phyloP scores from a whole-genome alignment of 2,329 filamentous ascomycete genomes.

The Akanthomyces uredinophilus region DNA sequence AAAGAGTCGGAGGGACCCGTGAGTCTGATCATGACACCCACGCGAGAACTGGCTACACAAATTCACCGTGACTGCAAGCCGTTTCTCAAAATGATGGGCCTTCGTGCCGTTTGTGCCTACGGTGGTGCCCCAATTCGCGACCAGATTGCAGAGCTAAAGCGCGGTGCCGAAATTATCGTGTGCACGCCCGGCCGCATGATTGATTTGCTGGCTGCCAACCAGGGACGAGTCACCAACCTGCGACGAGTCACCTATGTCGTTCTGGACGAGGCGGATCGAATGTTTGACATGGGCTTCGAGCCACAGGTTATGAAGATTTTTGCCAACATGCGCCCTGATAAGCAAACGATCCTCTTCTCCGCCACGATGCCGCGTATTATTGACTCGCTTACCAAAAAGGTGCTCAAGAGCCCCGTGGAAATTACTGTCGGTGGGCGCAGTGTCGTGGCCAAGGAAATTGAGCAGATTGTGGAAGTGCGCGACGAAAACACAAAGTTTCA shows the following conservation, averaged over 20 bases:
- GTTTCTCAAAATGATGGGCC: conserved; percentile 78
- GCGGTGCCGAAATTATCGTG: conserved; percentile 90
- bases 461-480: conserved; percentile 84
- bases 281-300: conserved; percentile 99
- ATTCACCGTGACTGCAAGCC: conserved; percentile 94
- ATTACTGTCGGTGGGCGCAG: conserved; percentile 86
- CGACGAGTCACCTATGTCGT: conserved; percentile 88
- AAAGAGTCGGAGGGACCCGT: conserved; percentile 84
- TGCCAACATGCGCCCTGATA: conserved; percentile 82
- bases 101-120: conserved; percentile 88
- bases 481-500: conserved; percentile 79
- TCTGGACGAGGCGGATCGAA: conserved; percentile 93
- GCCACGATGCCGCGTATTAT: conserved; percentile 94
- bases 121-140: conserved; percentile 95
- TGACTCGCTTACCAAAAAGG: conserved; percentile 84
- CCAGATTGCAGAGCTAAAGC: conserved; percentile 93
- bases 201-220: conserved; percentile 87
- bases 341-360: conserved; percentile 92
- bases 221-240: conserved; percentile 89
- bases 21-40: conserved; percentile 86
- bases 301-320: conserved; percentile 97
- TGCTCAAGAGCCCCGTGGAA: conserved; percentile 77
- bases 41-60: conserved; percentile 86
- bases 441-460: conserved; percentile 87
- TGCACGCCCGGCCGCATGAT: conserved; percentile 95